phyloP scores from a whole-genome alignment of 2,329 filamentous ascomycete species.

The Neonectria hederae region DNA sequence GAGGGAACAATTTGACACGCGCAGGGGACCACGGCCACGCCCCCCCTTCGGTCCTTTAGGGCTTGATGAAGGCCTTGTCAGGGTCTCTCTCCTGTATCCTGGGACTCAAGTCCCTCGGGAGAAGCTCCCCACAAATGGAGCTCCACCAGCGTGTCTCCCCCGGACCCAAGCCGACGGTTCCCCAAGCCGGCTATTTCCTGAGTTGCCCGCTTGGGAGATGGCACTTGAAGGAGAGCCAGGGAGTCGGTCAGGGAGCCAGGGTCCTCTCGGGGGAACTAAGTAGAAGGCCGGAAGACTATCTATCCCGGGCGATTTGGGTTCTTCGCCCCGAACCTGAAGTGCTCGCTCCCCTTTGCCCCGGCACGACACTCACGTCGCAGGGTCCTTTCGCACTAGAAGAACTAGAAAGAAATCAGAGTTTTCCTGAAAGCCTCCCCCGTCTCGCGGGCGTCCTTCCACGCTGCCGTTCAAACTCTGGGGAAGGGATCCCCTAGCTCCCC shows the following conservation, averaged over 20 bases:
- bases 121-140: neutral
- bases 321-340: neutral
- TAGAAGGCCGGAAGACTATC: constrained; percentile 23
- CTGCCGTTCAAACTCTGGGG: constrained; percentile 7
- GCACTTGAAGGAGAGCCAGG: neutral
- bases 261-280: constrained; percentile 7
- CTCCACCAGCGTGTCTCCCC: constrained; percentile 10
- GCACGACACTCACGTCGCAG: neutral
- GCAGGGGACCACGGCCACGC: neutral
- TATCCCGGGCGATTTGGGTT: constrained; percentile 11
- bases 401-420: constrained; percentile 14
- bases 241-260: constrained; percentile 5
- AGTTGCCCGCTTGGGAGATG: constrained; percentile 18
- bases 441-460: constrained; percentile 3
- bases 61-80: neutral
- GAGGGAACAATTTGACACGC: constrained; percentile 2
- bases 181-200: constrained; percentile 25
- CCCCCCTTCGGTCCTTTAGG: neutral
- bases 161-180: constrained; percentile 38
- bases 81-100: neutral
- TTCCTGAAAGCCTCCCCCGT: constrained; percentile 7
- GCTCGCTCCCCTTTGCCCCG: neutral
- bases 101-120: neutral
- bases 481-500: constrained; percentile 4
- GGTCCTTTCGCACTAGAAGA: constrained; percentile 10